Evolutionary conservation across 192 early-diverging fungal genomes (phyloP).

Genomic region (Chytriomyces hyalinus): DNA sequence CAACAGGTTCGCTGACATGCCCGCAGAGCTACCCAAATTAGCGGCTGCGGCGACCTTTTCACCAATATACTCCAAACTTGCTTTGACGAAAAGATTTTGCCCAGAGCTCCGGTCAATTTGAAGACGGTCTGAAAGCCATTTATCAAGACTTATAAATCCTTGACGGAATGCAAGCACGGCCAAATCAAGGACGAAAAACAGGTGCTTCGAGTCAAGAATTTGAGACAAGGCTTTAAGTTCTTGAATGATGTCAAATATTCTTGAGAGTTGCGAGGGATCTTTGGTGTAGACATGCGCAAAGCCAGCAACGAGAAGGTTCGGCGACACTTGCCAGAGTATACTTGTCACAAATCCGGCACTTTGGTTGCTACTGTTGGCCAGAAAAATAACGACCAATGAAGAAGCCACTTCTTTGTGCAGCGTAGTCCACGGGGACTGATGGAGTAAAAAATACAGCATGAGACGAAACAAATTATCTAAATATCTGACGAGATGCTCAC

Average conservation of each 20-base stretch:
- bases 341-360: slow-evolving; percentile 72
- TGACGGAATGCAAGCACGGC: slow-evolving; percentile 78
- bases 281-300: slow-evolving; percentile 75
- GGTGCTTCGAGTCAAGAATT: slow-evolving; percentile 71
- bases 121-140: slow-evolving; percentile 81
- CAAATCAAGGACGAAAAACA: slow-evolving; percentile 76
- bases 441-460: not conserved
- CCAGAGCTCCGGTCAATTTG: slow-evolving; percentile 42
- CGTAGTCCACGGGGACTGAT: slow-evolving; percentile 49
- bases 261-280: slow-evolving; percentile 64
- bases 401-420: slow-evolving; percentile 65
- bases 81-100: slow-evolving; percentile 68
- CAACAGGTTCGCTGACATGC: slow-evolving; percentile 30
- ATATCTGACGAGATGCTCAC: slow-evolving; percentile 38
- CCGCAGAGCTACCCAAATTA: not conserved
- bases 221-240: slow-evolving; percentile 77
- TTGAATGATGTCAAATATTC: slow-evolving; percentile 78
- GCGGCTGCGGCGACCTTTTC: slow-evolving; percentile 55
- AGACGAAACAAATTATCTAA: not conserved
- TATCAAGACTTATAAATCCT: slow-evolving; percentile 81
- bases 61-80: slow-evolving; percentile 77
- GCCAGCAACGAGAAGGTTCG: slow-evolving; percentile 62
- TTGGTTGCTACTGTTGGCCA: slow-evolving; percentile 59
- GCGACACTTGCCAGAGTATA: slow-evolving; percentile 71
- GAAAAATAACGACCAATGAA: slow-evolving; percentile 65